These are phyloP conservation scores for Akanthomyces lecanii DNA, from an alignment of 2,329 filamentous ascomycete species.

Conservation along the genomic window DNA sequence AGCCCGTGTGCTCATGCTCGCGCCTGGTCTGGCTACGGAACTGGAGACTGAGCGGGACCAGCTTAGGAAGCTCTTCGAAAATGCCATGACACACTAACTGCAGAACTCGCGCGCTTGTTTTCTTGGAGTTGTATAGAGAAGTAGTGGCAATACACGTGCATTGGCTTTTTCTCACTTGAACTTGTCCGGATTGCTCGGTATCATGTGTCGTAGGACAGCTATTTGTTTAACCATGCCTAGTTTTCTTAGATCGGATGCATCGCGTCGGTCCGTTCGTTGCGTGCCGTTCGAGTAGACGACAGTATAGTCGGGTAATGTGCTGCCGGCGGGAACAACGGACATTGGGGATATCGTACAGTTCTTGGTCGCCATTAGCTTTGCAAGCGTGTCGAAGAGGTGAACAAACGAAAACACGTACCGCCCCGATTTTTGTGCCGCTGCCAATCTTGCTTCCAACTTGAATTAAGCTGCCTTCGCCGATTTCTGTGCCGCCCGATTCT, in stretches of 20 bases:
- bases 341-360: conserved; percentile 68
- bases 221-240: conserved; percentile 64
- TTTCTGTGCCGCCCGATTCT: conserved; percentile 58
- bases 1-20: conserved; percentile 82
- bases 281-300: conserved; percentile 65
- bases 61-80: conserved; percentile 64
- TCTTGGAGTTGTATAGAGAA: conserved; percentile 3
- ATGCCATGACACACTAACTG: conserved; percentile 41
- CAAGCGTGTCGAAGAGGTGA: background rate
- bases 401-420: conserved; percentile 42
- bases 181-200: conserved; percentile 58
- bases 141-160: conserved; percentile 1
- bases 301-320: conserved; percentile 60
- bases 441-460: conserved; percentile 59
- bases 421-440: conserved; percentile 57
- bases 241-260: conserved; percentile 59
- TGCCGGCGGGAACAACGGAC: conserved; percentile 54
- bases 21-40: conserved; percentile 72
- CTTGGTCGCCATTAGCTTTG: conserved; percentile 33
- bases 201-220: conserved; percentile 61
- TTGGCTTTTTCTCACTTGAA: conserved; percentile 27
- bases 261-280: conserved; percentile 53
- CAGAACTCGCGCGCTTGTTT: background rate
- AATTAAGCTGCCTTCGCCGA: conserved; percentile 57
- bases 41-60: conserved; percentile 68